These are phyloP conservation scores for Ogataea zsoltii DNA, from an alignment of 805 yeast species.

Conservation along the genomic window DNA sequence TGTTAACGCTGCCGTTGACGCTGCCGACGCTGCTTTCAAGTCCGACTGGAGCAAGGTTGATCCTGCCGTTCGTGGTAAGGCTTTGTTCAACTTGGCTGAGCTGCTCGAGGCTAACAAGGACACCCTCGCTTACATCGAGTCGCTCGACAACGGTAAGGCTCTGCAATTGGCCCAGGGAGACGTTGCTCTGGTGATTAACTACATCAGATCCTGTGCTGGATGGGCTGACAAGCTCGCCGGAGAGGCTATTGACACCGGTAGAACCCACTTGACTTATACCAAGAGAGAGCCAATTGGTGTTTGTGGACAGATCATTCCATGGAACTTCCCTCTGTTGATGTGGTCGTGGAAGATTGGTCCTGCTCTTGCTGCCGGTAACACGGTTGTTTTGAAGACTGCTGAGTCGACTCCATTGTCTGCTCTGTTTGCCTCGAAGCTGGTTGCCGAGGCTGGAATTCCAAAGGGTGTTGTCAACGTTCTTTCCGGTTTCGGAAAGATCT, in stretches of 20 bases:
- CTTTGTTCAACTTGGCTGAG: slow-evolving; percentile 64
- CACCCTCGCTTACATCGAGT: slow-evolving; percentile 64
- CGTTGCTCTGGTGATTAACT: slow-evolving; percentile 61
- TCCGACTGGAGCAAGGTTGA: slow-evolving; percentile 57
- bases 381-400: slow-evolving; percentile 72
- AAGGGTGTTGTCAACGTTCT: slow-evolving; percentile 73
- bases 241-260: slow-evolving; percentile 62
- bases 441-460: slow-evolving; percentile 71
- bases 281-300: slow-evolving; percentile 77
- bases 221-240: slow-evolving; percentile 72
- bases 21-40: slow-evolving; percentile 63
- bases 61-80: slow-evolving; percentile 56
- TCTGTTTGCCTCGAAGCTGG: slow-evolving; percentile 58
- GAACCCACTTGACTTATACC: slow-evolving; percentile 62
- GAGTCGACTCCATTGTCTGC: slow-evolving; percentile 78
- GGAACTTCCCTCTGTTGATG: slow-evolving; percentile 85
- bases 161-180: slow-evolving; percentile 66
- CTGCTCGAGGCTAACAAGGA: slow-evolving; percentile 64
- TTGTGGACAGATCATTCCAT: slow-evolving; percentile 82
- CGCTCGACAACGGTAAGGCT: slow-evolving; percentile 79
- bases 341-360: slow-evolving; percentile 80
- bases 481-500: slow-evolving; percentile 72
- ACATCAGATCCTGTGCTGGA: slow-evolving; percentile 72
- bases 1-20: slow-evolving; percentile 67
- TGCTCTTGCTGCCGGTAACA: slow-evolving; percentile 75